Conservation (phyloP, 768 basidiomycete genomes). For the Suillus brevipes region DNA sequence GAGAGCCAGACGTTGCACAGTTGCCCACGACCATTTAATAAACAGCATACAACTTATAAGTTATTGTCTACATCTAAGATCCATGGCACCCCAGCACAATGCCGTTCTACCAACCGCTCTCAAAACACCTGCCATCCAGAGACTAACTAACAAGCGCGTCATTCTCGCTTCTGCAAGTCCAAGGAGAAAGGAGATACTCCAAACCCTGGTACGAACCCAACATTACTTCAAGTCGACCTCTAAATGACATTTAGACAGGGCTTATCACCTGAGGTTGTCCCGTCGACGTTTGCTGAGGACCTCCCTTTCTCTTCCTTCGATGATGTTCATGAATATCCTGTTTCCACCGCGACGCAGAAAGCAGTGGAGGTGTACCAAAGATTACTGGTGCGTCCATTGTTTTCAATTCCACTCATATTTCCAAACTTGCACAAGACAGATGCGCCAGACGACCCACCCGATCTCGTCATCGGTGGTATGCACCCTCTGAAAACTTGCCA, state of each 20-base stretch:
- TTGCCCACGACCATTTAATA: not conserved
- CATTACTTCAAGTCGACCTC: not conserved
- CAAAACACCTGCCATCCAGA: slow-evolving; percentile 57
- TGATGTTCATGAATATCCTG: slow-evolving; percentile 71
- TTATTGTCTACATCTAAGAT: not conserved
- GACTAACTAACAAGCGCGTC: slow-evolving; percentile 73
- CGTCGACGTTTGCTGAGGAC: slow-evolving; percentile 81
- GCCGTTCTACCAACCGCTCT: slow-evolving; percentile 65
- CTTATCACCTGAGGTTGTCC: slow-evolving; percentile 66
- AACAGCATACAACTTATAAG: not conserved
- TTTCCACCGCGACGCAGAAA: slow-evolving; percentile 75
- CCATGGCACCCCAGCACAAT: slow-evolving; percentile 42
- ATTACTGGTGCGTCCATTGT: slow-evolving; percentile 54
- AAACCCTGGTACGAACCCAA: slow-evolving; percentile 59
- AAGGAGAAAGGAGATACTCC: slow-evolving; percentile 80
- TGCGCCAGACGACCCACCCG: slow-evolving; percentile 68
- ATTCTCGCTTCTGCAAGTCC: slow-evolving; percentile 88
- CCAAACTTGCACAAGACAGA: slow-evolving; percentile 34
- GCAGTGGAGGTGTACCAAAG: slow-evolving; percentile 85
- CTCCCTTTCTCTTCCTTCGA: slow-evolving; percentile 66
- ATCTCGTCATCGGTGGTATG: slow-evolving; percentile 77
- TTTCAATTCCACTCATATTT: not conserved
- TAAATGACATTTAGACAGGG: slow-evolving; percentile 39
- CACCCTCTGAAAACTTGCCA: not conserved
- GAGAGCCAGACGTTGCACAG: not conserved